These are phyloP conservation scores for Bipolaris victoriae DNA, from an alignment of 2,329 filamentous ascomycete genomes.

Conservation along the genomic window DNA sequence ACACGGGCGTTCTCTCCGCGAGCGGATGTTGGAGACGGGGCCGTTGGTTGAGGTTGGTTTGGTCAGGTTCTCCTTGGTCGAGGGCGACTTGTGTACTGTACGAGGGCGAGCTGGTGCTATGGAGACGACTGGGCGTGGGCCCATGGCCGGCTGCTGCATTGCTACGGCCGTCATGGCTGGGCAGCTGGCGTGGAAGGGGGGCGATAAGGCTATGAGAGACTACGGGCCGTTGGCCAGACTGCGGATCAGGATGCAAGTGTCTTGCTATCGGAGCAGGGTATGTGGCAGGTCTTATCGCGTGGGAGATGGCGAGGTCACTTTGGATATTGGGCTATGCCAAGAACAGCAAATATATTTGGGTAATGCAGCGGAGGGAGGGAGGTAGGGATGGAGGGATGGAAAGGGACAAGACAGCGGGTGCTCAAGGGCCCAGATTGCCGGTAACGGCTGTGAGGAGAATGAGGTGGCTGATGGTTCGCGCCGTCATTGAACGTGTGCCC, in stretches of 20 bases:
- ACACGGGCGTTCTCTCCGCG: conserved; percentile 52
- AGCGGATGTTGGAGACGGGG: conserved; percentile 48
- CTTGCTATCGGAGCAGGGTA: conserved; percentile 25
- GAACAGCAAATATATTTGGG: conserved; percentile 30
- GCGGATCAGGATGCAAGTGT: conserved; percentile 27
- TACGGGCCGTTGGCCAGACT: conserved; percentile 41
- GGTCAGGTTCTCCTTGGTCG: conserved; percentile 52
- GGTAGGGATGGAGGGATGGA: neutral
- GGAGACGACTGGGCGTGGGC: conserved; percentile 50
- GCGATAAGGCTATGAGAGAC: conserved; percentile 35
- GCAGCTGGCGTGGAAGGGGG: conserved; percentile 30
- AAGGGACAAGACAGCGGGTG: conserved; percentile 12
- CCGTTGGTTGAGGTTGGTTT: conserved; percentile 46
- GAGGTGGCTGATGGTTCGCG: conserved; percentile 51
- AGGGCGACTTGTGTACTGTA: conserved; percentile 48
- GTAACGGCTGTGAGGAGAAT: conserved; percentile 50
- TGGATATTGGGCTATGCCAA: conserved; percentile 31
- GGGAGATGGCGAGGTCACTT: conserved; percentile 30
- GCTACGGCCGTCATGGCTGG: conserved; percentile 54
- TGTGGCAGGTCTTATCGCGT: conserved; percentile 47
- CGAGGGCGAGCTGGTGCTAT: conserved; percentile 55
- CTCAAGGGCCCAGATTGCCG: conserved; percentile 47
- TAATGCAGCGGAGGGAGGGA: conserved; percentile 22
- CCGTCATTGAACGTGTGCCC: conserved; percentile 49
- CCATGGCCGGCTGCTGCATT: conserved; percentile 38